Percentiles rank a stretch among this genome's conserved stretches.
phyloP scores from a whole-genome alignment of 306 rosid genomes.

The Trichosanthes truncata region DNA sequence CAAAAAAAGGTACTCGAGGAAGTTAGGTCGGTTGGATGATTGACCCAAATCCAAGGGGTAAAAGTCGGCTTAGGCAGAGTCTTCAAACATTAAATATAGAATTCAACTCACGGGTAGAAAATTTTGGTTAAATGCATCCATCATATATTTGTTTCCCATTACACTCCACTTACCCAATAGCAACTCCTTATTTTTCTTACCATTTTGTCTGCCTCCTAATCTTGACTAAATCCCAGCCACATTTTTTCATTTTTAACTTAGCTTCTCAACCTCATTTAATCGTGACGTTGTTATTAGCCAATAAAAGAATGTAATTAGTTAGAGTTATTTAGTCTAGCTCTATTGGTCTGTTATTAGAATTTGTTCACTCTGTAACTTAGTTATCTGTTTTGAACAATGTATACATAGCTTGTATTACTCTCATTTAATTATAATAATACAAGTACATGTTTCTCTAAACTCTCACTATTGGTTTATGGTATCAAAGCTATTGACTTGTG shows the following conservation, averaged over 20 bases:
- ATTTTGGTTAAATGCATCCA: background rate
- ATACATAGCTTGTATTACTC: too few relatives aligned
- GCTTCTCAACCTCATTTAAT: background rate
- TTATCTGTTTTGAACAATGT: too few relatives aligned
- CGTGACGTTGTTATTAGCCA: too few relatives aligned
- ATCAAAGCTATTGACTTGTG: too few relatives aligned
- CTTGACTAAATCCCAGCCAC: slow-evolving; percentile 1
- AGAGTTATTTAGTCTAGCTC: too few relatives aligned
- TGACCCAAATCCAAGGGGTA: background rate
- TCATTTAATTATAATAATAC: too few relatives aligned
- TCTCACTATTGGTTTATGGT: too few relatives aligned
- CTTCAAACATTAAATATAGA: background rate
- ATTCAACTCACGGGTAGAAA: background rate
- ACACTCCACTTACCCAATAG: slow-evolving; percentile 1
- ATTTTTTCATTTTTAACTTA: background rate
- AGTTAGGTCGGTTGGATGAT: background rate
- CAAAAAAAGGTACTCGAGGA: background rate
- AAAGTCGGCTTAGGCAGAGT: background rate
- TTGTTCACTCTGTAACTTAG: too few relatives aligned
- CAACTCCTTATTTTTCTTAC: background rate
- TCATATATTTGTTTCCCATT: background rate
- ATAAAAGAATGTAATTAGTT: too few relatives aligned
- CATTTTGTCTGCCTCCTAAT: background rate
- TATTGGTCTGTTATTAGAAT: too few relatives aligned
- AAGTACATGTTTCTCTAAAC: too few relatives aligned